Percentiles rank a stretch among this genome's conserved stretches.
phyloP scores from a whole-genome alignment of 2,329 filamentous ascomycete genomes.

The Coleophoma eucalyptorum region DNA sequence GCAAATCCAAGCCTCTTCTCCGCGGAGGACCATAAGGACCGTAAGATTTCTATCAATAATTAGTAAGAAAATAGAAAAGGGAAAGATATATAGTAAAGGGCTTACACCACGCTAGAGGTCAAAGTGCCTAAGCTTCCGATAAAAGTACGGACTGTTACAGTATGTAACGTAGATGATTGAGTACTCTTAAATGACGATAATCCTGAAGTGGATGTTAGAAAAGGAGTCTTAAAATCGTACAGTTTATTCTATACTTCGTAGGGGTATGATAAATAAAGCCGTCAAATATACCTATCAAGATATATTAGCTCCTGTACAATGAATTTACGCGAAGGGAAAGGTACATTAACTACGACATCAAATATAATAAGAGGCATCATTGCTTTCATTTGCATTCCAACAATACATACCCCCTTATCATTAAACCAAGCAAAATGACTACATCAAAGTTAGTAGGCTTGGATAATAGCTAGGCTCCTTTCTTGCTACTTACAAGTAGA shows the following conservation, averaged over 20 bases:
- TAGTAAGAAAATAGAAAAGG: neutral
- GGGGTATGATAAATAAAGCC: slow-evolving; percentile 15
- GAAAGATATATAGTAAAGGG: neutral
- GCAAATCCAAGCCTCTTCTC: slow-evolving; percentile 62
- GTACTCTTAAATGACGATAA: slow-evolving; percentile 50
- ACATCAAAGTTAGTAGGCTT: neutral
- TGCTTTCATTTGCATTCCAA: neutral
- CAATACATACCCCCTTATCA: neutral
- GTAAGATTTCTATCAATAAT: slow-evolving; percentile 43
- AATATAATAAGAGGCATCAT: neutral
- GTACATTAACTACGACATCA: neutral
- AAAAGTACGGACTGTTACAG: slow-evolving; percentile 54
- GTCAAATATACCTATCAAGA: slow-evolving; percentile 13
- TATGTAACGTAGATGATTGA: slow-evolving; percentile 39
- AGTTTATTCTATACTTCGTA: slow-evolving; percentile 5
- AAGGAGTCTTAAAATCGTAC: neutral
- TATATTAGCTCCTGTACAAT: slow-evolving; percentile 34
- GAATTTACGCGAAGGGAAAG: no score
- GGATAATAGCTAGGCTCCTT: neutral
- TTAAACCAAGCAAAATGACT: neutral
- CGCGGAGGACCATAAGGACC: slow-evolving; percentile 52
- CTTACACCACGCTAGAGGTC: slow-evolving; percentile 50
- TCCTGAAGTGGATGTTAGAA: slow-evolving; percentile 19
- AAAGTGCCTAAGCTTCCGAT: slow-evolving; percentile 52
- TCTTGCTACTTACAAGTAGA: neutral